Evolutionary conservation across 306 rosid species (phyloP).

Genomic region (Clitoria ternatea): DNA sequence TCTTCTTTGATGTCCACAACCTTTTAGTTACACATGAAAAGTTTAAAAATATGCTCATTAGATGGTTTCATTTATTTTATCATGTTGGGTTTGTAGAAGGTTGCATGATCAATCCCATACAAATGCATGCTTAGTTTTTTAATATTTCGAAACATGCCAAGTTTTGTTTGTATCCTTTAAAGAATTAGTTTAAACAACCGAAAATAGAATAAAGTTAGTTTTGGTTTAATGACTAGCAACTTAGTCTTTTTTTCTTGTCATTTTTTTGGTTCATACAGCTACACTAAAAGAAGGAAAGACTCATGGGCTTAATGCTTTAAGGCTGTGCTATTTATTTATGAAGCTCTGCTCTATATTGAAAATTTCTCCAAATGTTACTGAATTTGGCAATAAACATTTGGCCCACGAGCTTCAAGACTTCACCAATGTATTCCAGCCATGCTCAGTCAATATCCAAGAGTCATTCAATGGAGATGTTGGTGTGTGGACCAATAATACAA

Average conservation of each 20-base stretch:
- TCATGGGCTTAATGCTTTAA: conserved; percentile 60
- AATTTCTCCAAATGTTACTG: conserved; percentile 35
- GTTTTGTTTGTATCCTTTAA: neutral
- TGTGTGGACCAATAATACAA: conserved; percentile 50
- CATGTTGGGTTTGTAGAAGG: neutral
- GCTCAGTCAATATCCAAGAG: conserved; percentile 24
- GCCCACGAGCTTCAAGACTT: conserved; percentile 36
- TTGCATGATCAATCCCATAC: neutral
- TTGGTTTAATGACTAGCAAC: conserved; percentile 1
- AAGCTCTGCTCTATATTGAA: conserved; percentile 68
- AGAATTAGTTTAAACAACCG: neutral
- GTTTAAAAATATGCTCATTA: neutral
- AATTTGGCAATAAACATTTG: conserved; percentile 28
- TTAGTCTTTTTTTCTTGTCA: neutral
- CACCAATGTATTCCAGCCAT: conserved; percentile 40
- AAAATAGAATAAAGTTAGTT: neutral
- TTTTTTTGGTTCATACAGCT: conserved; percentile 37
- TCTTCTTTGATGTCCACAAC: neutral
- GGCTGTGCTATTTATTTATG: conserved; percentile 56
- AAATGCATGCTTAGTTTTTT: conserved; percentile 11
- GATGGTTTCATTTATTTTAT: conserved; percentile 14
- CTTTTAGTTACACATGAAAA: neutral
- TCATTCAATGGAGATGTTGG: conserved; percentile 32
- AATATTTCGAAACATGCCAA: neutral
- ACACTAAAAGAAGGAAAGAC: conserved; percentile 45